Evolutionary conservation across 2,329 filamentous ascomycete genomes (phyloP).

Genomic region (Nannizzia gypsea): DNA sequence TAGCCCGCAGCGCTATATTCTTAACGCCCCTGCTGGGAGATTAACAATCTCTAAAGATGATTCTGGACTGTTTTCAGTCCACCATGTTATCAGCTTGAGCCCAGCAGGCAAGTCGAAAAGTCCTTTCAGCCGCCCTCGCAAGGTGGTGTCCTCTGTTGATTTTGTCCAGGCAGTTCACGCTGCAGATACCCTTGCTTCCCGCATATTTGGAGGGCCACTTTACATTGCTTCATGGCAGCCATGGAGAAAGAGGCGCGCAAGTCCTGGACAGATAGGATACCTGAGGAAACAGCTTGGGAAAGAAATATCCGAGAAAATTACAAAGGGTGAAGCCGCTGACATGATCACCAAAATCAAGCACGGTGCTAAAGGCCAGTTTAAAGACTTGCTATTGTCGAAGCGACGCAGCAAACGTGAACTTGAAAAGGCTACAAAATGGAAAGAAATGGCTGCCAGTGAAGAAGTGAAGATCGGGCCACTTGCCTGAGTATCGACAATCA

Average conservation of each 20-base stretch:
- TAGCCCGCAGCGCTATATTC: conserved; percentile 56
- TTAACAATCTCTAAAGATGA: conserved; percentile 37
- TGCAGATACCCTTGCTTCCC: conserved; percentile 66
- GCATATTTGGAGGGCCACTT: conserved; percentile 48
- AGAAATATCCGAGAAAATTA: conserved; percentile 45
- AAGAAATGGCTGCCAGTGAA: conserved; percentile 20
- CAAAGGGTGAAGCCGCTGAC: conserved; percentile 70
- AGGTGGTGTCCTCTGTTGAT: conserved; percentile 52
- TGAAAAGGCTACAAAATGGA: conserved; percentile 21
- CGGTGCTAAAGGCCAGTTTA: conserved; percentile 57
- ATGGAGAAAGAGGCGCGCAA: conserved; percentile 61
- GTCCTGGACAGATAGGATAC: conserved; percentile 36
- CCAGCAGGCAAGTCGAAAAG: conserved; percentile 25
- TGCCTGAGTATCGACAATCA: neutral
- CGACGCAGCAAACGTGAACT: conserved; percentile 35
- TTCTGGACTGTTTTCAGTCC: conserved; percentile 22
- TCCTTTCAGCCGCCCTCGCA: conserved; percentile 57
- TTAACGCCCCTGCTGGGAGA: conserved; percentile 54
- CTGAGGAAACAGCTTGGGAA: conserved; percentile 36
- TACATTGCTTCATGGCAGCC: conserved; percentile 54
- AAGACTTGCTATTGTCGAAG: conserved; percentile 43
- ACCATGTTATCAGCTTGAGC: conserved; percentile 21
- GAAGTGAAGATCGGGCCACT: conserved; percentile 40
- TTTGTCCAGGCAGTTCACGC: conserved; percentile 70
- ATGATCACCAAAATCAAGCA: conserved; percentile 88